Conservation (phyloP, 345 rosid species). For the Chamaenerion angustifolium region DNA sequence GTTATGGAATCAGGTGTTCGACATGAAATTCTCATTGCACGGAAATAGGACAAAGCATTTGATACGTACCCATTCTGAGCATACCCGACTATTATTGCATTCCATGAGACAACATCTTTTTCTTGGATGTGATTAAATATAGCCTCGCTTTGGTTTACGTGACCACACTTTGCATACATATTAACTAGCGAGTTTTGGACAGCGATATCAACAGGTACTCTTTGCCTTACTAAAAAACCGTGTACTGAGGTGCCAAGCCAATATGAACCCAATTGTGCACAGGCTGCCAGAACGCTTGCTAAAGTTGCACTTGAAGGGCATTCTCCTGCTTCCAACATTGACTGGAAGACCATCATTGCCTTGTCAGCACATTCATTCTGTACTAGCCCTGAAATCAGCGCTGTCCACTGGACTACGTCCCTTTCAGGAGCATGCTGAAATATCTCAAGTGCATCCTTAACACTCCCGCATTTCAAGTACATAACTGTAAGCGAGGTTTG, state of each 20-base stretch:
- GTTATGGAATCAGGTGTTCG: slow-evolving; percentile 53
- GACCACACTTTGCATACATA: slow-evolving; percentile 56
- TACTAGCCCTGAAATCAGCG: slow-evolving; percentile 70
- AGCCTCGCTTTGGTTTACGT: slow-evolving; percentile 29
- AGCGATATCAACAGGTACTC: slow-evolving; percentile 28
- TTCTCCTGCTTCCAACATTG: slow-evolving; percentile 34
- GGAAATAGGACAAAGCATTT: slow-evolving; percentile 35
- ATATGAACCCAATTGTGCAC: slow-evolving; percentile 45
- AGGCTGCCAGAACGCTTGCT: slow-evolving; percentile 50
- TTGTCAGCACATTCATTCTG: slow-evolving; percentile 41
- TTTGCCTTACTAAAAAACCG: slow-evolving; percentile 38
- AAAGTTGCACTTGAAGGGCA: slow-evolving; percentile 46
- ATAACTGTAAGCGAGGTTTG: slow-evolving; percentile 45
- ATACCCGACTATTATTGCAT: slow-evolving; percentile 61
- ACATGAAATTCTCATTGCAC: slow-evolving; percentile 25
- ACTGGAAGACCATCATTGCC: slow-evolving; percentile 34
- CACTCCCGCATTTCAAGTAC: slow-evolving; percentile 55
- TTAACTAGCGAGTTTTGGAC: slow-evolving; percentile 60
- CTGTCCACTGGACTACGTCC: slow-evolving; percentile 66
- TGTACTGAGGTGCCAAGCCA: slow-evolving; percentile 51
- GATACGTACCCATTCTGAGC: slow-evolving; percentile 42
- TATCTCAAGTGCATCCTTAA: slow-evolving; percentile 28
- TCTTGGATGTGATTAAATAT: slow-evolving; percentile 37
- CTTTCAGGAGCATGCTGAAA: slow-evolving; percentile 23
- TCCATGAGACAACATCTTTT: slow-evolving; percentile 68